phyloP scores from a whole-genome alignment of 2,329 filamentous ascomycete genomes.

The Didymellaceae sp. region DNA sequence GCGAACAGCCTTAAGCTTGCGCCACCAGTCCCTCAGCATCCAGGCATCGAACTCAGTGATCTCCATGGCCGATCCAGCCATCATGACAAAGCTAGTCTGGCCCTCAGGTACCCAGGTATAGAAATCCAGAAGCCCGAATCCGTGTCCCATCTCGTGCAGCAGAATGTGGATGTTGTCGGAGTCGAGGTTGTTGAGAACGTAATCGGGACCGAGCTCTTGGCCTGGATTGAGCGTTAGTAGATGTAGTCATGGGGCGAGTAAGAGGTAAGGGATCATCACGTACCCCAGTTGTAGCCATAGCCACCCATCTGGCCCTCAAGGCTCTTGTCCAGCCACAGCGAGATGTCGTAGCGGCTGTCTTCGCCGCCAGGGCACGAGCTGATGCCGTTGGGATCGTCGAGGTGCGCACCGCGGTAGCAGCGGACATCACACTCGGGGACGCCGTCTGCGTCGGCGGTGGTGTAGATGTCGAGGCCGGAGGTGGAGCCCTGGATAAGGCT shows the following conservation, averaged over 20 bases:
- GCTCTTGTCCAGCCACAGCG: conserved; percentile 56
- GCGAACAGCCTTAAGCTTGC: conserved; percentile 35
- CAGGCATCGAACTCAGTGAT: conserved; percentile 59
- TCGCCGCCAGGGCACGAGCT: conserved; percentile 49
- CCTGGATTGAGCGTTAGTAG: conserved; percentile 42
- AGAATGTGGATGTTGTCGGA: conserved; percentile 53
- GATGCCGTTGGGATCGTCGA: conserved; percentile 49
- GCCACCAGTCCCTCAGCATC: conserved; percentile 59
- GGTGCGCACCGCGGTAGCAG: conserved; percentile 55
- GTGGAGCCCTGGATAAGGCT: conserved; percentile 47
- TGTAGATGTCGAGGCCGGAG: conserved; percentile 52
- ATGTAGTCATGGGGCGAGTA: conserved; percentile 29
- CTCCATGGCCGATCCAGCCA: conserved; percentile 51
- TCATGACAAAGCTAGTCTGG: conserved; percentile 54
- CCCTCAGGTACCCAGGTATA: conserved; percentile 55
- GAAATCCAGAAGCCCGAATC: conserved; percentile 51
- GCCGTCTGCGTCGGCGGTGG: conserved; percentile 49
- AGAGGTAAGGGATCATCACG: not conserved
- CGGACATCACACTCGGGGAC: conserved; percentile 52
- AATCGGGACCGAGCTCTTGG: conserved; percentile 53
- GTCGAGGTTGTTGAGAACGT: conserved; percentile 51
- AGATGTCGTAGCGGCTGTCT: conserved; percentile 48
- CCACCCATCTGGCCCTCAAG: conserved; percentile 48
- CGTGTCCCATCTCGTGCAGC: conserved; percentile 55
- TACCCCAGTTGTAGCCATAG: conserved; percentile 51